Percentiles rank a stretch among this genome's conserved stretches.
Evolutionary conservation across 208 protist genomes (phyloP).

Genomic region (Leishmania lainsoni): DNA sequence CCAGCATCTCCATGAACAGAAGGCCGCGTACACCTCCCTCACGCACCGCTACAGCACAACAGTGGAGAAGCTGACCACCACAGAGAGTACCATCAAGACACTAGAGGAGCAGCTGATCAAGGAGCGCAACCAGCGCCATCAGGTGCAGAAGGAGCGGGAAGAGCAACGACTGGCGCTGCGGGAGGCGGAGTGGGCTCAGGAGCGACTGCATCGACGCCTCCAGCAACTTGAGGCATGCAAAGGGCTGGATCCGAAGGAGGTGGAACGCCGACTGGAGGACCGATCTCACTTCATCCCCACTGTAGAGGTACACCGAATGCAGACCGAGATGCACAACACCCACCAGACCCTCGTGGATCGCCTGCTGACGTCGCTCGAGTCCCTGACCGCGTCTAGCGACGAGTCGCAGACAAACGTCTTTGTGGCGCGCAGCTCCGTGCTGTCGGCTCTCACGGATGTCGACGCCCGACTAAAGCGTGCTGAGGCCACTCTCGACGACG

Average conservation of each 20-base stretch:
- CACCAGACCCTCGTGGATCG: conserved; percentile 42
- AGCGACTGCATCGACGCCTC: conserved; percentile 46
- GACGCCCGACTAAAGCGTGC: conserved; percentile 55
- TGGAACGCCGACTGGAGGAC: conserved; percentile 66
- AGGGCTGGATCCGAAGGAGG: conserved; percentile 57
- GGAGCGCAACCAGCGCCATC: conserved; percentile 40
- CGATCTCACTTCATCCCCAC: conserved; percentile 65
- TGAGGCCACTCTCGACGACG: conserved; percentile 44
- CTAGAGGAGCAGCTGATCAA: conserved; percentile 70
- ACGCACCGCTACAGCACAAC: conserved; percentile 58
- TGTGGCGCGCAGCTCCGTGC: conserved; percentile 68
- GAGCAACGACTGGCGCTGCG: conserved; percentile 33
- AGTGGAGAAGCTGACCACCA: conserved; percentile 62
- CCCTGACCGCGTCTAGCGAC: conserved; percentile 41
- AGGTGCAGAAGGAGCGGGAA: conserved; percentile 53
- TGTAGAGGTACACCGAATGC: conserved; percentile 50
- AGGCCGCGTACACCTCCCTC: conserved; percentile 62
- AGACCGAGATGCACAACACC: conserved; percentile 44
- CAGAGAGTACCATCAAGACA: conserved; percentile 47
- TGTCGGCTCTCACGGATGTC: conserved; percentile 67
- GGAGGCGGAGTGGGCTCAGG: conserved; percentile 40
- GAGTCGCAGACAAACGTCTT: conserved; percentile 68
- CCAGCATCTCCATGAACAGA: conserved; percentile 62
- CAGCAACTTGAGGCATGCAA: conserved; percentile 45
- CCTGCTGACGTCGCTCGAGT: conserved; percentile 41